Base-by-base conservation (phyloP, 2,329 filamentous ascomycete genomes). In the Juglanconis oblonga region DNA sequence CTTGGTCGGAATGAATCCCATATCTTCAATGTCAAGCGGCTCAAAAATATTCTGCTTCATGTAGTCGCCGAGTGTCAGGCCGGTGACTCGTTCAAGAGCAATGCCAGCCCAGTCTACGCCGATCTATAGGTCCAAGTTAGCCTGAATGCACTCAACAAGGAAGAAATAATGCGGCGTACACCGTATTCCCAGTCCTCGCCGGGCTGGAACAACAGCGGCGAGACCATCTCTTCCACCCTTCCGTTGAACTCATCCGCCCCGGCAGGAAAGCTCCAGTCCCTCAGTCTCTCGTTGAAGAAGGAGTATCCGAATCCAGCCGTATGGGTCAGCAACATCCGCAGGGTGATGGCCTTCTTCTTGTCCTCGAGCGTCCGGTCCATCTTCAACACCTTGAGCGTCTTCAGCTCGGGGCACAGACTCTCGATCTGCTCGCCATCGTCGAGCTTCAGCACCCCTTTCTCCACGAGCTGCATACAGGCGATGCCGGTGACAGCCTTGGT, bases 161-260 rank as follows among this genome's bases (percentile, higher is more conserved):
- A 5, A 17, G 6, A 32, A 4, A 4, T 29, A 24, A 11, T 5
- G 14, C 13, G 64, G 72, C 76, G 74, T 70, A 83, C 79, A 0
- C 82, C 81, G 29, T 89, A 89, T 59, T 84, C 78, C 82, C 84
- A 90, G 3, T 74, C 75, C 31, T 81, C 78, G 0, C 87, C 87
- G 0, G 87, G 87, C 64, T 90, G 85, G 64, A 87, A 85, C 1
- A 88, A 69, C 14, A 90, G 70, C 1, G 86, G 83, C 59, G 72
- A 68, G 40, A 79, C 66, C 48, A 87, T 73, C 31, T 84, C 85
- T 36, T 77, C 74, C 14, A 79, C 67, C 5, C 82, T 74, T 0
- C 81, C 81, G 0, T 79, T 79, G 65, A 88, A 84, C 67, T 88
- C 86, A 58, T 88, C 82, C 4, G 79, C 67, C 0, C 84, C 83